Evolutionary conservation across 2,329 filamentous ascomycete species (phyloP).

Genomic region (Graphilbum ipis-grandicollis): DNA sequence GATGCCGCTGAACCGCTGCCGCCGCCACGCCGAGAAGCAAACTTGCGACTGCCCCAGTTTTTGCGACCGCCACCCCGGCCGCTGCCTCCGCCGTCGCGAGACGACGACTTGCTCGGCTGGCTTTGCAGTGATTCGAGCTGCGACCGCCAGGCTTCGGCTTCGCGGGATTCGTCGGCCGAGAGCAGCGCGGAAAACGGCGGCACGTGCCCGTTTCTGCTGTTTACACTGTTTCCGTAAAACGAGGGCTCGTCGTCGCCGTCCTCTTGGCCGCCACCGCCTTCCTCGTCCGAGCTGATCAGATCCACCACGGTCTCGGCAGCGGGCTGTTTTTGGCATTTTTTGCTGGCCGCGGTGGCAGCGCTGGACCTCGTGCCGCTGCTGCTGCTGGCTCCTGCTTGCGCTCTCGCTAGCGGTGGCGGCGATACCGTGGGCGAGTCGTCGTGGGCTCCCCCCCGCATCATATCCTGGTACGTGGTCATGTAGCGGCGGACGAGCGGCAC

Average conservation of each 20-base stretch:
- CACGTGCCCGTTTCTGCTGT: background rate
- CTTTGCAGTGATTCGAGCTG: constrained; percentile 13
- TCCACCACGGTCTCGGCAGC: constrained; percentile 27
- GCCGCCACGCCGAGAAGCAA: constrained; percentile 6
- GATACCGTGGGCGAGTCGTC: constrained; percentile 3
- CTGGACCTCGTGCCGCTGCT: no score
- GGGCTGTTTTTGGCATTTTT: no score
- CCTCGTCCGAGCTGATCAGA: constrained; percentile 24
- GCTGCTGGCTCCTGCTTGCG: no score
- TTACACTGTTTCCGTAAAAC: background rate
- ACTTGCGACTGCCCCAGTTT: constrained; percentile 4
- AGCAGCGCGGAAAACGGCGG: background rate
- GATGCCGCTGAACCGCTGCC: constrained; percentile 1
- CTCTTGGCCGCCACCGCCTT: constrained; percentile 14
- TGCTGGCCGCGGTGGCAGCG: no score
- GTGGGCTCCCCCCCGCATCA: constrained; percentile 26
- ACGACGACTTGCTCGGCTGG: constrained; percentile 5
- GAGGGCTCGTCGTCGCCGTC: background rate
- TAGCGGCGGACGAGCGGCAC: constrained; percentile 36
- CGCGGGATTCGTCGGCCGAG: constrained; percentile 8
- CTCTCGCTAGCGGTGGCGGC: background rate
- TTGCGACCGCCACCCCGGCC: constrained; percentile 10
- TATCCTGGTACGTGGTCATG: constrained; percentile 28
- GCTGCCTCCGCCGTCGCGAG: constrained; percentile 9
- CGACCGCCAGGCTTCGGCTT: constrained; percentile 14